Base-by-base conservation (phyloP, 2,329 filamentous ascomycete species). In the Aspergillus hiratsukae region DNA sequence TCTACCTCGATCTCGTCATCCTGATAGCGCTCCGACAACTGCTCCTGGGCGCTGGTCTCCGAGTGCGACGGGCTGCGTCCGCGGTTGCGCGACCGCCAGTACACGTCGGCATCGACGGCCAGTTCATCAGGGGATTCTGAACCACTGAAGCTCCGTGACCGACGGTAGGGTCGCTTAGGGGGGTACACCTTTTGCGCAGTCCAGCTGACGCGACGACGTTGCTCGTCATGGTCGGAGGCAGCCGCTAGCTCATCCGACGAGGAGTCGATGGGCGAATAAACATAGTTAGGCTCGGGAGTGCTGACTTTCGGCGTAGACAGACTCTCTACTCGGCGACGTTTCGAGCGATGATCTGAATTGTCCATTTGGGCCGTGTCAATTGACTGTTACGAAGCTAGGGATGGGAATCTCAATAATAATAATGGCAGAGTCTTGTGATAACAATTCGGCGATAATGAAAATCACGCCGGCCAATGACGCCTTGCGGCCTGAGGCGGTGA, bases 121-220 rank as follows among this genome's bases (percentile, higher is more conserved):
- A 75, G 68, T 53, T 81, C 78, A 58, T 82, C 80, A 7, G 81
- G 76, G 35, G 64, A 75, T 9, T 71, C 74, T 3, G 71, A 74
- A n/a, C 66, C 69, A 52, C 66, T 69, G 54, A 63, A 63, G 40
- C 62, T 67, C 51, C 64, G 68, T 25, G 64, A 61, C 6, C 65
- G 61, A 6, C 58, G 61, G 52, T 67, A 64, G 8, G 66, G 62
- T 4, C 67, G 66, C 43, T 66, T 66, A 25, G 69, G 68, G 9
- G 71, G 65, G 51, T 69, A 64, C 27, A 58, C 64, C 54, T 70
- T 72, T 29, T 70, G 64, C 4, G 61, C 54, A 6, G 64, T 64
- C 71, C 72, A 74, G 61, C 72, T 75, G 41, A 66, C 65, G 59
- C 72, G 66, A 48, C 68, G 71, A 55, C 66, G 68, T 49, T 74